Evolutionary conservation across 208 protist genomes (phyloP), one percentile per base, ranked within the genome.

Genomic region (Leishmania amazonensis): DNA sequence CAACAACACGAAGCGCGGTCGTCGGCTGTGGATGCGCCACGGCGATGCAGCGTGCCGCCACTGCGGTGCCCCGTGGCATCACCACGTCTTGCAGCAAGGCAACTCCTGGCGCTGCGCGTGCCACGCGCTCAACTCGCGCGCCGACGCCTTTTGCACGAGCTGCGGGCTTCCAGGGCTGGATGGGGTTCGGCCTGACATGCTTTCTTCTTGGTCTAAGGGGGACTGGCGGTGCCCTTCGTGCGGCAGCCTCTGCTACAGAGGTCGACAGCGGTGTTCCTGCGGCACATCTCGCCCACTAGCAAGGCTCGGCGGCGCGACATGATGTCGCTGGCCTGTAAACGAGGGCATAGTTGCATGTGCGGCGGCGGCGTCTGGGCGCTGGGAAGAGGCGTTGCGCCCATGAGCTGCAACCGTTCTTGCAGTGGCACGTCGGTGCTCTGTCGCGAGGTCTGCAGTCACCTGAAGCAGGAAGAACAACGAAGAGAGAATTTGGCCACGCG

Each of bases 61-160:
- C 82, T 96, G 93, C 71, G 85, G 83, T 7, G 75, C 88, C 2
- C 90, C 85, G 57, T 96, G 93, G 91, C 93, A 96, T 78, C 85
- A 92, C 65, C 87, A 94, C 67, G 42, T 81, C 19, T 71, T 93
- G 40, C 86, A 74, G 6, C 73, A 64, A 19, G 84, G 81, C 3
- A 60, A 45, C 51, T 81, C 81, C 76, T 96, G 93, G 91, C 93
- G 91, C 35, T 96, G 93, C 76, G 88, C 93, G 24, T 96, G 93
- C 64, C 90, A 94, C 76, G 84, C 83, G 54, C 70, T 96, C 28
- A 96, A 95, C 70, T 51, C 24, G 70, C 45, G 70, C n/a, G 7
- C 21, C 2, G 47, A n/a, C 65, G 57, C 75, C 8, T 8, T n/a
- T 6, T 96, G 93, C 75, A 53, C 83, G 47, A 88, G 86, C 64